Percentiles rank a stretch among this genome's conserved stretches.
These are phyloP conservation scores for Massarina eburnea DNA, from an alignment of 2,329 filamentous ascomycete species.

Conservation along the genomic window DNA sequence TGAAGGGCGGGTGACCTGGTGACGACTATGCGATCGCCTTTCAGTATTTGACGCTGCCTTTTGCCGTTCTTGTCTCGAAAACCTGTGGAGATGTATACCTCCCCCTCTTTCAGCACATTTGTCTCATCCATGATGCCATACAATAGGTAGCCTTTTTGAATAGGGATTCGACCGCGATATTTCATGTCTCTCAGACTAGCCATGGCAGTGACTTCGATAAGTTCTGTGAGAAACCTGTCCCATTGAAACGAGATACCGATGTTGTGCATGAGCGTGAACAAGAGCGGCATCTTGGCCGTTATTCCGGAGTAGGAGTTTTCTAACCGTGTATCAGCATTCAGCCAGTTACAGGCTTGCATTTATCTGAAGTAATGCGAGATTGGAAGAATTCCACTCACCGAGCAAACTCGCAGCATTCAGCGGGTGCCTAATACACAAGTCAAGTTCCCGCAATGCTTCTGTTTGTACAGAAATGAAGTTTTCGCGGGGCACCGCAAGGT, in stretches of 20 bases:
- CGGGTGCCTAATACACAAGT: slow-evolving; percentile 59
- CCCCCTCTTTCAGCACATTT: slow-evolving; percentile 62
- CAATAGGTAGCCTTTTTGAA: slow-evolving; percentile 70
- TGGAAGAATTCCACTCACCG: slow-evolving; percentile 20
- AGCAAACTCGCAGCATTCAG: slow-evolving; percentile 70
- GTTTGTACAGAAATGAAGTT: slow-evolving; percentile 69
- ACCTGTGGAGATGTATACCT: slow-evolving; percentile 68
- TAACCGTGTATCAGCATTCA: slow-evolving; percentile 65
- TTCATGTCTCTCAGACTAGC: slow-evolving; percentile 73
- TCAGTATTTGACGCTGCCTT: slow-evolving; percentile 12
- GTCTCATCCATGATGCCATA: slow-evolving; percentile 87
- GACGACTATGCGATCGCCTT: slow-evolving; percentile 56
- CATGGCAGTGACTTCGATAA: slow-evolving; percentile 72
- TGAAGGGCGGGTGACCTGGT: slow-evolving; percentile 81
- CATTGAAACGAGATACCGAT: slow-evolving; percentile 66
- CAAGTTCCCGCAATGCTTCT: slow-evolving; percentile 62
- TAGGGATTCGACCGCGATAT: slow-evolving; percentile 73
- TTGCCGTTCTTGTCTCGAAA: slow-evolving; percentile 31
- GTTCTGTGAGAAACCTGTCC: slow-evolving; percentile 69
- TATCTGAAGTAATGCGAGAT: no score
- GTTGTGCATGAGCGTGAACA: slow-evolving; percentile 62
- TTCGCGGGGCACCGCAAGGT: slow-evolving; percentile 61
- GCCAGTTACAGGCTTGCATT: no score
- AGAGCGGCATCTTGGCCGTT: slow-evolving; percentile 59
- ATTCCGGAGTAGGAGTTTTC: slow-evolving; percentile 63